Base-by-base conservation (phyloP, 768 basidiomycete genomes). In the Daedaleopsis nitida region DNA sequence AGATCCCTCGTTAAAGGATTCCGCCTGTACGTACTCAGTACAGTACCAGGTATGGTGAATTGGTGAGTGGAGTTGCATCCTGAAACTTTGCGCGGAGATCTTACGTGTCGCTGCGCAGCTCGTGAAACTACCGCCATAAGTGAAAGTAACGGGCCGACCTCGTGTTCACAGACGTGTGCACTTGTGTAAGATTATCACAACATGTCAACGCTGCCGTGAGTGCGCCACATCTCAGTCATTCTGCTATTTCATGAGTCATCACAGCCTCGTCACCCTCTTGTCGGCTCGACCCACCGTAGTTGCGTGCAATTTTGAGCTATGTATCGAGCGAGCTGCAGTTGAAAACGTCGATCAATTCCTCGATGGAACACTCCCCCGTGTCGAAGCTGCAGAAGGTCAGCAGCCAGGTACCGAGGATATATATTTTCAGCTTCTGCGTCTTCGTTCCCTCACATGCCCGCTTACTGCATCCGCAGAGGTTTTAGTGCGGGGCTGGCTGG, bases 51-150 rank as follows among this genome's bases (percentile, higher is more conserved):
- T n/a, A n/a, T n/a, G n/a, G n/a, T 32, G 27, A 32, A 7, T 7
- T 32, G 27, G 27, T 34, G 55, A 39, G 17, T 10, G 34, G 14
- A 17, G 21, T 32, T 38, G 43, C 34, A 37, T 37, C 9, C 17
- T 16, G 13, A 14, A 54, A 12, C 10, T 16, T 38, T 54, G 39
- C 19, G 3, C 23, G 21, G 6, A 23, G n/a, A 24, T 7, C 45
- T 55, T 19, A 55, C 48, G 14, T 55, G 17, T 11, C 23, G 1
- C 45, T 53, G 21, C 2, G 21, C 60, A 76, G 75, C 74, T 75
- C 23, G 73, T 71, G 11, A 68, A 65, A 35, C 17, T 74, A 47
- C 52, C 70, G 54, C 75, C 54, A 72, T 75, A 14, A 71, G 70
- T 35, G 74, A 53, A 69, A 42, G 3, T 32, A 3, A 3, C 27